These are phyloP conservation scores for Hypomontagnella submonticulosa DNA, from an alignment of 495 filamentous ascomycete genomes.

Conservation along the genomic window DNA sequence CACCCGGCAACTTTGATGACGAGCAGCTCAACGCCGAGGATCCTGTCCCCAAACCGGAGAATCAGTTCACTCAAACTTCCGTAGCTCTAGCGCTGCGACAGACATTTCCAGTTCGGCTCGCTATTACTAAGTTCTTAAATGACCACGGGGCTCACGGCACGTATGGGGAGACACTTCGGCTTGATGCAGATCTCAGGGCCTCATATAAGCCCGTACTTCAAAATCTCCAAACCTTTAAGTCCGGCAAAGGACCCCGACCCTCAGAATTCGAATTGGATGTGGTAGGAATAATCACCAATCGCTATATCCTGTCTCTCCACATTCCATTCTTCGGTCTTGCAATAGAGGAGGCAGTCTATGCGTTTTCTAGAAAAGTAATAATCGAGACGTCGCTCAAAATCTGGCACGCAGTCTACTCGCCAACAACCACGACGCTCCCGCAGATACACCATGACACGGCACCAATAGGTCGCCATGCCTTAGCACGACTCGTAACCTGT, in stretches of 20 bases:
- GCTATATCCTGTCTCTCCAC: slow-evolving; percentile 67
- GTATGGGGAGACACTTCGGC: slow-evolving; percentile 52
- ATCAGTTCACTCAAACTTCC: slow-evolving; percentile 53
- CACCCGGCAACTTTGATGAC: slow-evolving; percentile 61
- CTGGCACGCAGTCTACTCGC: slow-evolving; percentile 41
- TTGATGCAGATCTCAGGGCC: slow-evolving; percentile 51
- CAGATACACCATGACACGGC: slow-evolving; percentile 28
- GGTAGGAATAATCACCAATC: slow-evolving; percentile 56
- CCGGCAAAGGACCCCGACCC: slow-evolving; percentile 47
- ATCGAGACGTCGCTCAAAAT: slow-evolving; percentile 59
- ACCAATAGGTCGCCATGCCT: slow-evolving; percentile 48
- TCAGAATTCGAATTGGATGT: slow-evolving; percentile 53
- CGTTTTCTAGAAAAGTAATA: slow-evolving; percentile 59
- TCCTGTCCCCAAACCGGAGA: slow-evolving; percentile 31
- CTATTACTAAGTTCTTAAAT: slow-evolving; percentile 53
- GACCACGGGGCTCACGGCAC: slow-evolving; percentile 46
- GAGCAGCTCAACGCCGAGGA: slow-evolving; percentile 51
- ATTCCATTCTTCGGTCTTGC: slow-evolving; percentile 51
- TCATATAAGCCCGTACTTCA: slow-evolving; percentile 49
- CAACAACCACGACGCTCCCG: slow-evolving; percentile 30
- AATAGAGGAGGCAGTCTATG: slow-evolving; percentile 54
- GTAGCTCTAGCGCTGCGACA: slow-evolving; percentile 51
- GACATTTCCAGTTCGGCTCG: slow-evolving; percentile 50
- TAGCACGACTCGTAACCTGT: slow-evolving; percentile 56
- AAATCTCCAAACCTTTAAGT: slow-evolving; percentile 49